These are phyloP conservation scores for Suillus subluteus DNA, from an alignment of 768 basidiomycete genomes.

Conservation along the genomic window DNA sequence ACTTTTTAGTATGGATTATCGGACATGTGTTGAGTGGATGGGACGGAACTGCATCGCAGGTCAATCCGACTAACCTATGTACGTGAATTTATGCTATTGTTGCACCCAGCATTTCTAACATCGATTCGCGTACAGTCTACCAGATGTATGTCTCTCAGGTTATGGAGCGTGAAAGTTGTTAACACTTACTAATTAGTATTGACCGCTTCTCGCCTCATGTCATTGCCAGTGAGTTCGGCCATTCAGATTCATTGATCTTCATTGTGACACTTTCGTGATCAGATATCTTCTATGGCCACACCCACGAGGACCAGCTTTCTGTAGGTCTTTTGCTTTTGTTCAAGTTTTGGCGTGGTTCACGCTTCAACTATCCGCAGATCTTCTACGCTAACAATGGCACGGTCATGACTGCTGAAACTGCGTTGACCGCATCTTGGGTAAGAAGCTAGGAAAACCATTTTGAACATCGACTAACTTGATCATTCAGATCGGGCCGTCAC, in stretches of 20 bases:
- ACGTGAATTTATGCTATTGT: constrained; percentile 17
- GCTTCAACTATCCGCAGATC: constrained; percentile 42
- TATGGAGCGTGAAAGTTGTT: not conserved
- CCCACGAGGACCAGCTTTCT: constrained; percentile 70
- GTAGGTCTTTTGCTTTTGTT: constrained; percentile 35
- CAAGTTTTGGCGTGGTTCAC: not conserved
- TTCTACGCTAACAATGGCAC: constrained; percentile 76
- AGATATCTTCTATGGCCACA: constrained; percentile 77
- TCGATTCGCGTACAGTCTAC: constrained; percentile 37
- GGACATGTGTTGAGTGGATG: constrained; percentile 55
- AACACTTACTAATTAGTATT: constrained; percentile 31
- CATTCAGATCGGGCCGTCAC: constrained; percentile 47
- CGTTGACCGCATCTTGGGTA: constrained; percentile 54
- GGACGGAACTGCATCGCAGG: constrained; percentile 44
- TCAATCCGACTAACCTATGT: constrained; percentile 50
- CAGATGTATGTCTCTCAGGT: constrained; percentile 40
- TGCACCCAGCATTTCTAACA: constrained; percentile 4
- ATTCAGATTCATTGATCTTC: not conserved
- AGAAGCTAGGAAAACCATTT: not conserved
- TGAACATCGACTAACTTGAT: not conserved
- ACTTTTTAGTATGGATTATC: constrained; percentile 46
- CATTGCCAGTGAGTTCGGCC: constrained; percentile 42
- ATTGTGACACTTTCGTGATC: not conserved
- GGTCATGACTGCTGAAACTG: constrained; percentile 53
- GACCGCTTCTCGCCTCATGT: constrained; percentile 53